phyloP scores from a whole-genome alignment of 2,329 filamentous ascomycete genomes.

The Septoria petroselini region DNA sequence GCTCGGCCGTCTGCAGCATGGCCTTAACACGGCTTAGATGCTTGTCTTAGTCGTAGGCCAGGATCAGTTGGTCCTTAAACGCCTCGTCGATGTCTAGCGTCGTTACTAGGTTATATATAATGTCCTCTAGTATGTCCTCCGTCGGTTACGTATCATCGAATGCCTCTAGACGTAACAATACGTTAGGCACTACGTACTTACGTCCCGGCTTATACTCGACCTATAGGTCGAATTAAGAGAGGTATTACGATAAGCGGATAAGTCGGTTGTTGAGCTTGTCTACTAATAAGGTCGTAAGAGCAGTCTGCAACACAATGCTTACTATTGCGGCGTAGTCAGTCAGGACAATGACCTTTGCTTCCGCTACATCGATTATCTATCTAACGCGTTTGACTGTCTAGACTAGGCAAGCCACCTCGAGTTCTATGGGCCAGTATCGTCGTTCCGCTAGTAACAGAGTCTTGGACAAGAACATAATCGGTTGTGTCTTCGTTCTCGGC shows the following conservation, averaged over 20 bases:
- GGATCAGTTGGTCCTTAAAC: too few species aligned
- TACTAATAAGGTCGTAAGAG: background rate
- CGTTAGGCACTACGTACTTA: background rate
- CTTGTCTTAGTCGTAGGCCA: too few species aligned
- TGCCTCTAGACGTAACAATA: too few species aligned
- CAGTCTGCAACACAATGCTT: background rate
- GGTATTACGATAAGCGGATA: background rate
- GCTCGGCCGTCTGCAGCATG: too few species aligned
- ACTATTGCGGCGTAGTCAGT: background rate
- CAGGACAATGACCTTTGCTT: background rate
- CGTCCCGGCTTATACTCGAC: background rate
- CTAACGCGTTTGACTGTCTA: background rate
- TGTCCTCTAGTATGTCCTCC: too few species aligned
- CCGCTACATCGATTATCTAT: background rate
- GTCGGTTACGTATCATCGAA: too few species aligned
- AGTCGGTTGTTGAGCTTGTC: slow-evolving; percentile 1
- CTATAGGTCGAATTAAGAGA: background rate
- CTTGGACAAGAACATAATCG: background rate
- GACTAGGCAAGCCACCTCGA: slow-evolving; percentile 1
- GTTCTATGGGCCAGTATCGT: slow-evolving; percentile 1
- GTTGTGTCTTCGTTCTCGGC: background rate
- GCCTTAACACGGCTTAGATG: too few species aligned
- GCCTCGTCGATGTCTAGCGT: too few species aligned
- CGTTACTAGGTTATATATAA: too few species aligned
- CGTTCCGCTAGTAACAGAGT: background rate